These are phyloP conservation scores for Vitis hybrid DNA, from an alignment of 177 flowering plant genomes.

Conservation along the genomic window DNA sequence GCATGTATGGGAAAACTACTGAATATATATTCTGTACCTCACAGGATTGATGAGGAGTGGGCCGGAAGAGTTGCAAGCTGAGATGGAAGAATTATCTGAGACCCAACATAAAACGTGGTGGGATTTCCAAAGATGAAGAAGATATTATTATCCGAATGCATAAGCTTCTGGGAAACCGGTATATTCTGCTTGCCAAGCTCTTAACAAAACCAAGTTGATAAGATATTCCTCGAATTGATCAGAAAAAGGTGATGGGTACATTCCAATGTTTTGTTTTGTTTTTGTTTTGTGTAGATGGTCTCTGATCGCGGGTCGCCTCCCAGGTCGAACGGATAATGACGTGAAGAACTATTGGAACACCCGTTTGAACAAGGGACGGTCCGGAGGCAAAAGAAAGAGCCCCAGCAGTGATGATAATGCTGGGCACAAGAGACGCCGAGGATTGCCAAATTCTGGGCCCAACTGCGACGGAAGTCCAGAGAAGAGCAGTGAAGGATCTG, in stretches of 20 bases:
- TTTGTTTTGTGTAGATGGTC: constrained; percentile 42
- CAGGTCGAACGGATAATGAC: constrained; percentile 58
- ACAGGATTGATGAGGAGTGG: constrained; percentile 56
- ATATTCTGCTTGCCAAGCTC: too few species aligned
- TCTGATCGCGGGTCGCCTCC: constrained; percentile 56
- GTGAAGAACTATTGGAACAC: constrained; percentile 68
- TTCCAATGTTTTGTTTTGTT: background rate
- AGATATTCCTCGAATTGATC: too few species aligned
- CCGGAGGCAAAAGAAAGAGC: constrained; percentile 17
- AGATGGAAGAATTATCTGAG: constrained; percentile 64
- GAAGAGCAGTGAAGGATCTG: background rate
- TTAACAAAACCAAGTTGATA: too few species aligned
- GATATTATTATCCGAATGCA: constrained; percentile 59
- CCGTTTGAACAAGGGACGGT: constrained; percentile 46
- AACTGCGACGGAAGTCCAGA: background rate
- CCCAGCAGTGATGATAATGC: background rate
- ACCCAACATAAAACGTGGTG: constrained; percentile 50
- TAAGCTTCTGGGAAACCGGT: constrained; percentile 62
- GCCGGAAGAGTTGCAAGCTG: constrained; percentile 47
- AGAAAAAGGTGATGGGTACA: too few species aligned
- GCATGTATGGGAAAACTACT: too few species aligned
- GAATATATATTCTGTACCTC: background rate
- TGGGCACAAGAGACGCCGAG: background rate
- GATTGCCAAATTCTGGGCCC: background rate
- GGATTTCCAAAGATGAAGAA: constrained; percentile 45